Evolutionary conservation across 441 rosid genomes (phyloP).

Genomic region (Corymbia calophylla): DNA sequence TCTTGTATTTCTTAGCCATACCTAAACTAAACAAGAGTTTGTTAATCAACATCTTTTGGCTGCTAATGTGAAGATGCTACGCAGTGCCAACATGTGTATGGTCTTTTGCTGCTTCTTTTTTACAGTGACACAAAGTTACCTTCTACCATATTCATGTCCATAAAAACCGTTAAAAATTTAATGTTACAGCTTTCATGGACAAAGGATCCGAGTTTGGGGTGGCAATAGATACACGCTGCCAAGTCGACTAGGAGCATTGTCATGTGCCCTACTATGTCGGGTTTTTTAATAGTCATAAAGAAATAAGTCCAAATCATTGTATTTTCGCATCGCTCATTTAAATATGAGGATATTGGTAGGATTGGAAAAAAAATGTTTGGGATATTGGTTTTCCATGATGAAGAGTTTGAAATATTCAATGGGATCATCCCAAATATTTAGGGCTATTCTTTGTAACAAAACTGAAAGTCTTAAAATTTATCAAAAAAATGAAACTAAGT

Average conservation of each 20-base stretch:
- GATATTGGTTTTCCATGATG: not conserved
- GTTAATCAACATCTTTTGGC: not conserved
- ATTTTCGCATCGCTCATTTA: rapidly evolving
- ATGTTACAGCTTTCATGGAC: not conserved
- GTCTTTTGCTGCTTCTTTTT: not conserved
- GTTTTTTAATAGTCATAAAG: not conserved
- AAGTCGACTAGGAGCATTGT: not conserved
- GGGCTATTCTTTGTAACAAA: not conserved
- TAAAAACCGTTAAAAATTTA: not conserved
- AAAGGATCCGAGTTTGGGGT: not conserved
- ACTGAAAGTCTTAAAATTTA: too few relatives aligned
- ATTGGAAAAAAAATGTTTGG: not conserved
- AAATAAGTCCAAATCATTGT: not conserved
- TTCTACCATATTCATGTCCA: not conserved
- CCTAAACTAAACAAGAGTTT: not conserved
- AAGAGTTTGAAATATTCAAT: not conserved
- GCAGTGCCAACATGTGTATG: not conserved
- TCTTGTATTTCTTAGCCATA: not conserved
- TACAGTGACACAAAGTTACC: not conserved
- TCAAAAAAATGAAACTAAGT: too few relatives aligned
- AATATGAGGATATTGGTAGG: not conserved
- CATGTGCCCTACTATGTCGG: rapidly evolving
- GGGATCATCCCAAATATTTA: not conserved
- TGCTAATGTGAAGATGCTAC: not conserved
- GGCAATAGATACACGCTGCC: not conserved